Conservation (phyloP, 345 rosid genomes). For the Erysimum cheiranthoides region DNA sequence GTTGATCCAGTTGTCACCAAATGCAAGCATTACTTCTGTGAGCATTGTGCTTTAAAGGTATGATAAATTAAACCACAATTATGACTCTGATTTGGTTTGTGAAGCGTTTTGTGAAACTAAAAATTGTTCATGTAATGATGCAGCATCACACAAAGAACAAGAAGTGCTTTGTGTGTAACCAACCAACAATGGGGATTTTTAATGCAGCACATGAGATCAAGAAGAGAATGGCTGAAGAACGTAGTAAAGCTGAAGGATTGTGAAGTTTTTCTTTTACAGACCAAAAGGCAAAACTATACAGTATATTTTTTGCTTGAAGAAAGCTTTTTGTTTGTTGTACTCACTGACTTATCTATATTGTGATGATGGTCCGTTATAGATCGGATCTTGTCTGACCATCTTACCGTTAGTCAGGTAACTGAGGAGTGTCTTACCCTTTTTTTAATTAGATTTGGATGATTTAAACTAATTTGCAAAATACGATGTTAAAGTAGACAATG, state of each 20-base stretch:
- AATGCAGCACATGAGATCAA: conserved; percentile 81
- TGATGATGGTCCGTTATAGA: neutral
- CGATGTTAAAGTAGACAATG: no score
- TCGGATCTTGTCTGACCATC: no score
- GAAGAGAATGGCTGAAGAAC: conserved; percentile 48
- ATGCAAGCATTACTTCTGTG: conserved; percentile 90
- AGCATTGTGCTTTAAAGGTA: conserved; percentile 95
- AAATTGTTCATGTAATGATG: conserved; percentile 14
- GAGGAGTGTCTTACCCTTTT: no score
- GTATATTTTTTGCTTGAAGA: neutral
- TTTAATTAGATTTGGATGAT: no score
- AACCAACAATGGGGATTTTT: conserved; percentile 82
- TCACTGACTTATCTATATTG: neutral
- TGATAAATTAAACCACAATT: neutral
- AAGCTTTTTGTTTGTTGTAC: neutral
- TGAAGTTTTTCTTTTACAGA: conserved; percentile 1
- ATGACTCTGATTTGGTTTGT: neutral
- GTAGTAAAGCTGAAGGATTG: conserved; percentile 36
- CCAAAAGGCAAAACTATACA: neutral
- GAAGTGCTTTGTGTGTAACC: conserved; percentile 90
- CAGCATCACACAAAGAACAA: conserved; percentile 90
- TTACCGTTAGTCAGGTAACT: no score
- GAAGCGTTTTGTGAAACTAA: neutral
- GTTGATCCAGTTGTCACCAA: conserved; percentile 87
- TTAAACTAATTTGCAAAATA: no score